Evolutionary conservation across 805 yeast species (phyloP), one percentile per base, ranked within the genome.

Genomic region (Candida pseudofarinosa): DNA sequence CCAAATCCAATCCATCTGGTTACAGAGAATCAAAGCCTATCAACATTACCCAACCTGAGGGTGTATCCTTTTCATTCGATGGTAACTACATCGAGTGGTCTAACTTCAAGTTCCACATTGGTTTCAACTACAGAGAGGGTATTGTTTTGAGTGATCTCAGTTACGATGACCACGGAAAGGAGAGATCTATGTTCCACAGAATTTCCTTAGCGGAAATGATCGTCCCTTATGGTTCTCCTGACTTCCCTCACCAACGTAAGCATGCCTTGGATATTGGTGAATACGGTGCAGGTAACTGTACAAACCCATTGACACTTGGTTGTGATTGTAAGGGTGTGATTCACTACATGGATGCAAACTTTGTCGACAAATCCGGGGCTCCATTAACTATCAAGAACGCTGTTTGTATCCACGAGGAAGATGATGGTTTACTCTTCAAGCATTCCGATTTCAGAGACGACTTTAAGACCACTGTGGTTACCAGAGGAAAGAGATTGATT

Each of bases 181-280:
- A 72, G 38, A 73, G 89, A 63, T 84, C 90, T 33, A 63, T 85
- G 42, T 85, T 85, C 77, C 88, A 85, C 71, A 74, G 93, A 64
- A 73, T 85, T 55, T 85, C 91, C 2, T 68, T 85, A 46, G 72
- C 85, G 32, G 93, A 85, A 69, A 85, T 85, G 91, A 81, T 85
- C 66, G 93, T 85, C 46, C 93, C 93, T 18, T 85, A 85, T 57
- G 93, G 93, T 42, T 72, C 73, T 48, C 93, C 93, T 45, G 83
- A 79, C 51, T 80, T 74, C 67, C 90, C 89, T 43, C 91, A 85
- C 61, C 89, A 85, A 59, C 76, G 93, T 68, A 85, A 85, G 65
- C 93, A 85, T 56, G 93, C 93, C 35, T 79, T 85, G 65, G 93
- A 85, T 66, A 80, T 85, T 52, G 93, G 93, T 62, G 93, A 85